phyloP scores from a whole-genome alignment of 176 grass and related monocot genomes.

The Thinopyrum elongatum region DNA sequence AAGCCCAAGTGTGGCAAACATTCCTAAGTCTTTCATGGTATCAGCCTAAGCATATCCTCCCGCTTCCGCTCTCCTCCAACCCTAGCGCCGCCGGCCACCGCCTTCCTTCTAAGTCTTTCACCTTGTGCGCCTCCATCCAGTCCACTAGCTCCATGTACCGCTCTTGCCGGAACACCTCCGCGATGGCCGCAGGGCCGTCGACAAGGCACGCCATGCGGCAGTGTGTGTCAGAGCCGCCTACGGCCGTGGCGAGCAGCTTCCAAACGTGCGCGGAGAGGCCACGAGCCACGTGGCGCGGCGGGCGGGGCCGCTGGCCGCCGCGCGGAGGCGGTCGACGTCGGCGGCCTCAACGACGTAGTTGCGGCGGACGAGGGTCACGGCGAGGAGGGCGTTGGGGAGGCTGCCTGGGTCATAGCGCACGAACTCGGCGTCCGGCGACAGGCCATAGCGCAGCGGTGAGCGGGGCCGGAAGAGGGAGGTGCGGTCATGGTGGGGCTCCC shows the following conservation, averaged over 20 bases:
- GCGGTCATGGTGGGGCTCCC: conserved; percentile 53
- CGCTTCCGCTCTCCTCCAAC: no score
- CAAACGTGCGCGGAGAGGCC: conserved; percentile 67
- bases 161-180: conserved; percentile 42
- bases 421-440: conserved; percentile 50
- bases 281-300: conserved; percentile 51
- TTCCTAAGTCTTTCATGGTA: no score
- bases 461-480: conserved; percentile 46
- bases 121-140: conserved; percentile 74
- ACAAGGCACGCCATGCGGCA: conserved; percentile 76
- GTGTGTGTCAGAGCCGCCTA: conserved; percentile 27
- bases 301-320: background rate
- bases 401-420: conserved; percentile 19
- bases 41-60: no score
- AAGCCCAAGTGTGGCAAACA: no score
- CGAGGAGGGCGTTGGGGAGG: conserved; percentile 46
- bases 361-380: conserved; percentile 39
- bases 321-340: conserved; percentile 47
- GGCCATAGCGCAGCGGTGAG: conserved; percentile 26
- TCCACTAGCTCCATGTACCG: conserved; percentile 69
- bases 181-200: conserved; percentile 31
- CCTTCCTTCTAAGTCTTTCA: no score
- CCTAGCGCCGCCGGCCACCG: no score
- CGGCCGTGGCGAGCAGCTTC: conserved; percentile 57
- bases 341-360: conserved; percentile 51